Base-by-base conservation (phyloP, 768 basidiomycete species). In the Cystofilobasidium ferigula region DNA sequence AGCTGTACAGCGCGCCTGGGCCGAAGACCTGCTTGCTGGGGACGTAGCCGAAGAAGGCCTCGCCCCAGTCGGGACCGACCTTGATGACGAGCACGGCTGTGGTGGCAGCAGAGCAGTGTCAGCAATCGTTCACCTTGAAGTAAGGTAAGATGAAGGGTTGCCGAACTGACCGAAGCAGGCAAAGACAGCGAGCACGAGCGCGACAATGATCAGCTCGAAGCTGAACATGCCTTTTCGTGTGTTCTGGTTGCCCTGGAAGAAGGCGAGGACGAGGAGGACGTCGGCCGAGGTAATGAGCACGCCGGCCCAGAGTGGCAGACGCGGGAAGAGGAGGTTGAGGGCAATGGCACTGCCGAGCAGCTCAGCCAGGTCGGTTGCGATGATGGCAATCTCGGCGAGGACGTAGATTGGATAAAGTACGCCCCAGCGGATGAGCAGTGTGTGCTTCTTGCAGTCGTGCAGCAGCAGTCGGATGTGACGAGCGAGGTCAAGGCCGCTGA, bases 271-370 rank as follows among this genome's bases (percentile, higher is more conserved):
- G 40, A 88, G 65, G 57, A 88, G 71, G 36, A 88, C 86, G 71
- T 88, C 87, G 28, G 78, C 75, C 0, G 82, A 82, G 8, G 87
- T 88, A 62, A 88, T 76, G 20, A 88, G 76, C 10, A 87, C 85
- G 16, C 84, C 82, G 5, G 82, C 84, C 83, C 85, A 88, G 6
- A 88, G 76, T 45, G 86, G 80, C 8, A 88, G 78, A 30, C 73
- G 73, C 0, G 86, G 87, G 72, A 88, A 86, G 43, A 88, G 79
- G 77, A 91, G 79, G 72, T 83, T 83, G 53, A 91, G 78, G 0
- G 86, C 88, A 60, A 90, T 89, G 18, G 88, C 89, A 48, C 84
- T 86, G 6, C 89, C 84, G 1, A 92, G 77, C 20, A 92, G 78
- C 74, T 92, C 89, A 12, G 88, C 86, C 40, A 91, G 78, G 73